phyloP scores from a whole-genome alignment of 768 basidiomycete genomes.

The Calocera cornea region DNA sequence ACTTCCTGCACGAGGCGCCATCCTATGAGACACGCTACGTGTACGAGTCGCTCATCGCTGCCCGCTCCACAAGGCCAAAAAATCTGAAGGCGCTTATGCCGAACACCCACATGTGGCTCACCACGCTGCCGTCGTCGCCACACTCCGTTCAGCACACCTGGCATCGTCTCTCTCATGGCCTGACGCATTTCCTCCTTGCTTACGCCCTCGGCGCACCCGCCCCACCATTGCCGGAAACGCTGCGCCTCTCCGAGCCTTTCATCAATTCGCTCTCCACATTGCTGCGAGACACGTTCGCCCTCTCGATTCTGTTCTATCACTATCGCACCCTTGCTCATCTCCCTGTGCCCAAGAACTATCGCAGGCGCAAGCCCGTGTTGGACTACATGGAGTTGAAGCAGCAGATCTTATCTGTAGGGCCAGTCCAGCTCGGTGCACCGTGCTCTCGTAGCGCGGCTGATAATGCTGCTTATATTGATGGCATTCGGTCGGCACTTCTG shows the following conservation, averaged over 20 bases:
- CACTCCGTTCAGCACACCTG: neutral
- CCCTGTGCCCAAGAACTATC: neutral
- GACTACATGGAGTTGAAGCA: constrained; percentile 1
- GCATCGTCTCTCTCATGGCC: neutral
- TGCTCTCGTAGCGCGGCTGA: neutral
- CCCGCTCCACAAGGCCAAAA: neutral
- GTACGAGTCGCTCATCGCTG: constrained; percentile 2
- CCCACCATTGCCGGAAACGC: neutral
- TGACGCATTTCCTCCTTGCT: neutral
- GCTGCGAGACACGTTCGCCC: neutral
- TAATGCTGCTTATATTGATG: neutral
- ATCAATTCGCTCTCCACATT: neutral
- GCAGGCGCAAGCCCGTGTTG: neutral
- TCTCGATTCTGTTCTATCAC: constrained; percentile 2
- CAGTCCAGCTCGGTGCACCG: neutral
- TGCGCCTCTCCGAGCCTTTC: constrained; percentile 4
- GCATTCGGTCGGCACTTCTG: neutral
- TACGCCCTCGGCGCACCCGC: neutral
- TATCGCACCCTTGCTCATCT: neutral
- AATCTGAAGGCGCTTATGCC: neutral
- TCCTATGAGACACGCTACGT: neutral
- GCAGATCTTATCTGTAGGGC: neutral
- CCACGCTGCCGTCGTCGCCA: neutral
- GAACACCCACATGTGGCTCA: neutral
- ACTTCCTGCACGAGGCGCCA: neutral